These are phyloP conservation scores for Cyberlindnera americana DNA, from an alignment of 805 yeast species.

Conservation along the genomic window DNA sequence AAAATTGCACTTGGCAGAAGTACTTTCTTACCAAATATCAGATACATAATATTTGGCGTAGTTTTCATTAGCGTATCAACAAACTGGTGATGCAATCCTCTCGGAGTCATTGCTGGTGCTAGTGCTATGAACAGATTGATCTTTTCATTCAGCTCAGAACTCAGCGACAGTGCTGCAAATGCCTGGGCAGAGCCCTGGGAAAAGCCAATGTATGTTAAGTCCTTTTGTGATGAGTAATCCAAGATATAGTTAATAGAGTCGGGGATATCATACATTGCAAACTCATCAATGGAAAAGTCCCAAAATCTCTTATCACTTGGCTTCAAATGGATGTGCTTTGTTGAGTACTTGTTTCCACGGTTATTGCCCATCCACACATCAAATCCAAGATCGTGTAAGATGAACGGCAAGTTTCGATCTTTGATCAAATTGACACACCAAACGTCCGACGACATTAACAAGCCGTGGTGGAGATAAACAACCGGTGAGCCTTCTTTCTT, in stretches of 20 bases:
- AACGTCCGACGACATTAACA: constrained; percentile 83
- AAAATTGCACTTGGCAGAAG: constrained; percentile 69
- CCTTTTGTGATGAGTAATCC: constrained; percentile 47
- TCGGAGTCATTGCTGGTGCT: constrained; percentile 94
- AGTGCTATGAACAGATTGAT: constrained; percentile 67
- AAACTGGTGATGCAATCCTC: constrained; percentile 70
- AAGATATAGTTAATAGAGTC: constrained; percentile 73
- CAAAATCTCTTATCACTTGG: constrained; percentile 56
- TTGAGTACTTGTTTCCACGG: constrained; percentile 89
- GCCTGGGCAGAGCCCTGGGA: constrained; percentile 95
- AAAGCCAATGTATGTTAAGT: constrained; percentile 77
- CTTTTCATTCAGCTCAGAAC: constrained; percentile 56
- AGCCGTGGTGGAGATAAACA: constrained; percentile 87
- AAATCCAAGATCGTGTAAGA: constrained; percentile 74
- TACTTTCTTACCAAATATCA: constrained; percentile 70
- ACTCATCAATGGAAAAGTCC: constrained; percentile 90
- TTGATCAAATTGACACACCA: constrained; percentile 57
- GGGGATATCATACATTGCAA: constrained; percentile 90
- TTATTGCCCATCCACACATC: constrained; percentile 96
- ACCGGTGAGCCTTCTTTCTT: constrained; percentile 37
- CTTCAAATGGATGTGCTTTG: constrained; percentile 56
- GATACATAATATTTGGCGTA: constrained; percentile 69
- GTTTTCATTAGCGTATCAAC: constrained; percentile 74
- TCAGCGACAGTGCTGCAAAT: constrained; percentile 76
- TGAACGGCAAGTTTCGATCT: constrained; percentile 63